These are phyloP conservation scores for Solanum medicagineum DNA, from an alignment of 257 asterid genomes.

Conservation along the genomic window DNA sequence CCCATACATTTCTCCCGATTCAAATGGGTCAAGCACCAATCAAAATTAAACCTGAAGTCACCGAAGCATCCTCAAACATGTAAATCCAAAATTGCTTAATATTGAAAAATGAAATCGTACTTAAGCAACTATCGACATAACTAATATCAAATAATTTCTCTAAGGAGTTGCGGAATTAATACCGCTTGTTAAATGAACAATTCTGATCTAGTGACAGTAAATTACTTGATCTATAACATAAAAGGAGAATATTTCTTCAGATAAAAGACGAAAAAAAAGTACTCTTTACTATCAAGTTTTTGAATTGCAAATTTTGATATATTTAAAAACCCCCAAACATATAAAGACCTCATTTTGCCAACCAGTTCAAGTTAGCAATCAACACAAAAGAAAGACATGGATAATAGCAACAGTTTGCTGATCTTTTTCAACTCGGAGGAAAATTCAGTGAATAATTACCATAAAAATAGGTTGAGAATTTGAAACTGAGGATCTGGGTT, in stretches of 20 bases:
- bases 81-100: neutral
- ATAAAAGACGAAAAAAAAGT: neutral
- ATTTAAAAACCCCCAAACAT: slow-evolving; percentile 57
- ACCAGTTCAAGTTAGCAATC: slow-evolving; percentile 30
- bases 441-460: slow-evolving; percentile 70
- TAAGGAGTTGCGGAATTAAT: neutral
- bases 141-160: neutral
- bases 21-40: neutral
- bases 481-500: slow-evolving; percentile 32
- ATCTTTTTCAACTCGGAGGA: slow-evolving; percentile 39
- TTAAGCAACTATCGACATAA: neutral
- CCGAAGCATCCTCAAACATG: slow-evolving; percentile 27
- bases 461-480: slow-evolving; percentile 46
- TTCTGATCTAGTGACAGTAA: neutral
- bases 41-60: slow-evolving; percentile 5
- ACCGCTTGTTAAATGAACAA: neutral
- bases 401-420: slow-evolving; percentile 37
- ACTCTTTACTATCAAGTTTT: slow-evolving; percentile 1
- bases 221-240: neutral
- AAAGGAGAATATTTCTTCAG: neutral
- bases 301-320: slow-evolving; percentile 45
- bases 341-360: slow-evolving; percentile 35
- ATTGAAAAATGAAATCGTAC: neutral
- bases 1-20: slow-evolving; percentile 42
- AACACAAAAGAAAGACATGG: slow-evolving; percentile 52